Evolutionary conservation across 345 rosid species (phyloP).

Genomic region (Eutrema yunnanense): DNA sequence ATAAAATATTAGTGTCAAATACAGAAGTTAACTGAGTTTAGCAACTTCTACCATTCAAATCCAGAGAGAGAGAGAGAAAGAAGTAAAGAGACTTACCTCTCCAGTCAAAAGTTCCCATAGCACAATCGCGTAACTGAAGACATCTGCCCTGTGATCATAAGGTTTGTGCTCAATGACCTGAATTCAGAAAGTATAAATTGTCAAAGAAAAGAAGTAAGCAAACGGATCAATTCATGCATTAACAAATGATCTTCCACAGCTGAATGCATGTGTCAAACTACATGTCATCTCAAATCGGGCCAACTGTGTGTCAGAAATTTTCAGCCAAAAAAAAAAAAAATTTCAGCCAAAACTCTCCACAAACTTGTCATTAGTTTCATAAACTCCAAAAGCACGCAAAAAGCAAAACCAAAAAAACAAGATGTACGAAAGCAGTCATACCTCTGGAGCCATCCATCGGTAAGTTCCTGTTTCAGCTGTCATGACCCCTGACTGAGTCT

Average conservation of each 20-base stretch:
- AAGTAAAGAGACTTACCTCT: conserved; percentile 45
- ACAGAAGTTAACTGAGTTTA: neutral
- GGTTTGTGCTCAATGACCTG: conserved; percentile 95
- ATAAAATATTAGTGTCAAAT: neutral
- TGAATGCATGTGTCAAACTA: neutral
- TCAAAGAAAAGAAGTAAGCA: neutral
- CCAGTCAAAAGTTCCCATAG: conserved; percentile 95
- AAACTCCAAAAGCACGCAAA: neutral
- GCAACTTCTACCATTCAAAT: neutral
- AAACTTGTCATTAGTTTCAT: neutral
- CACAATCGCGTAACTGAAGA: conserved; percentile 84
- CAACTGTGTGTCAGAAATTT: too few species aligned
- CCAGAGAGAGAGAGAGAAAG: neutral
- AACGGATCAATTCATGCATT: neutral
- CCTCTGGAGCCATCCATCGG: conserved; percentile 99
- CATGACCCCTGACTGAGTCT: conserved; percentile 87
- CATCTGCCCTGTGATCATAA: conserved; percentile 87
- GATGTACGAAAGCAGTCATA: conserved; percentile 18
- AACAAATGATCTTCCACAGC: neutral
- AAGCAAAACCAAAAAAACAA: neutral
- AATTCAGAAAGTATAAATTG: conserved; percentile 23
- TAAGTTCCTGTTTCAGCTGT: conserved; percentile 99
- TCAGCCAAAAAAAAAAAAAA: neutral
- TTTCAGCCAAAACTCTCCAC: too few species aligned
- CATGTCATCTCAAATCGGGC: neutral